Conservation (phyloP, 2,329 filamentous ascomycete species). For the Fusarium succisae region DNA sequence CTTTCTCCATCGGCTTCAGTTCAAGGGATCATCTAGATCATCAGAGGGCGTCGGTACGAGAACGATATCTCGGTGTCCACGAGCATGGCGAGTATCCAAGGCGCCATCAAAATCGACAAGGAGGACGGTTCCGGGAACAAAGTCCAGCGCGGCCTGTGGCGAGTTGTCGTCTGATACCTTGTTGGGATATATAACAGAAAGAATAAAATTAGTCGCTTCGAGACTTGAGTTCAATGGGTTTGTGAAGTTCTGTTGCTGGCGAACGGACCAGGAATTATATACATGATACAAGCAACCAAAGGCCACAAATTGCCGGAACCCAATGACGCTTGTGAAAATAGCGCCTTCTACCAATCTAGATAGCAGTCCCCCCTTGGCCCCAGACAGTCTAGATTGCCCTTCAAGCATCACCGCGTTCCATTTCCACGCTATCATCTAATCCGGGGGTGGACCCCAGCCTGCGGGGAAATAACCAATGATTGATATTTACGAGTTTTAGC, state of each 20-base stretch:
- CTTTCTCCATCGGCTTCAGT: neutral
- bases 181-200: too few species aligned
- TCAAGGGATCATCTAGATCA: neutral
- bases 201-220: too few species aligned
- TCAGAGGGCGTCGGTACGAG: neutral
- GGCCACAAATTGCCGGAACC: too few species aligned
- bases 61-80: neutral
- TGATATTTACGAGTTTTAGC: neutral
- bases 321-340: neutral
- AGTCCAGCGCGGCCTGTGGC: rapidly evolving
- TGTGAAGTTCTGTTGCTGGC: neutral
- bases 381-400: neutral
- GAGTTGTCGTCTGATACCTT: neutral
- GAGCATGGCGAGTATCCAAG: neutral
- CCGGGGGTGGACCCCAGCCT: neutral
- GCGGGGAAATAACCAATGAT: neutral
- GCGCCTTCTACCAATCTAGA: neutral
- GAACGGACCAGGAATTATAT: neutral
- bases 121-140: neutral
- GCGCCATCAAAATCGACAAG: neutral
- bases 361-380: rapidly evolving
- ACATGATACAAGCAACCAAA: neutral
- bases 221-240: too few species aligned
- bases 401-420: neutral
- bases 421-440: neutral